These are phyloP conservation scores for Backusella morwellensis DNA, from an alignment of 192 early-diverging fungal species.

Conservation along the genomic window DNA sequence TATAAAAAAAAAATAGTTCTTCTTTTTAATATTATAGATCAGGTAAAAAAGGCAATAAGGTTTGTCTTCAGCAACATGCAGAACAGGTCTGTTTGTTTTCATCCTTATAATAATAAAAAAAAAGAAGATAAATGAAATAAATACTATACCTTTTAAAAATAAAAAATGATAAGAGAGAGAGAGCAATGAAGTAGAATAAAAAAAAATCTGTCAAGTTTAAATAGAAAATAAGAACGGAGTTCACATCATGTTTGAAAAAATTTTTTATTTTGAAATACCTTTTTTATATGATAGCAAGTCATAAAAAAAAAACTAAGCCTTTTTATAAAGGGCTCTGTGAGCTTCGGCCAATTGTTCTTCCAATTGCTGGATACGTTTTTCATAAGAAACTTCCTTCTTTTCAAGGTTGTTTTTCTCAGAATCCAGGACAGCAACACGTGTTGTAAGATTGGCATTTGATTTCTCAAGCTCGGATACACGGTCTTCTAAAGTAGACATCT, in stretches of 20 bases:
- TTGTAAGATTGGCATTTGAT: constrained; percentile 63
- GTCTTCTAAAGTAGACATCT: constrained; percentile 79
- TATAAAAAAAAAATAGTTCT: not conserved
- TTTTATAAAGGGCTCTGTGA: constrained; percentile 37
- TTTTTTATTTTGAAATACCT: not conserved
- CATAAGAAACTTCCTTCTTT: constrained; percentile 42
- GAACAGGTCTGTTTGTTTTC: constrained; percentile 18
- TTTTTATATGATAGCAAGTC: constrained; percentile 4
- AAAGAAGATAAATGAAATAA: not conserved
- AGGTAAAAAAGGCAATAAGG: not conserved
- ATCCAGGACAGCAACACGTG: constrained; percentile 48
- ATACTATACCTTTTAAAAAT: constrained; percentile 3
- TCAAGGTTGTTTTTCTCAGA: constrained; percentile 47
- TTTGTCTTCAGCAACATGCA: constrained; percentile 17
- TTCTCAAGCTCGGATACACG: constrained; percentile 79
- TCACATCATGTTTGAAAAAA: not conserved
- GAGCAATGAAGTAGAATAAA: not conserved
- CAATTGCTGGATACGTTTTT: constrained; percentile 46
- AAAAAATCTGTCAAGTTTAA: not conserved
- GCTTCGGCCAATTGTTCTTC: constrained; percentile 54
- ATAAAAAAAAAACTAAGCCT: constrained; percentile 2
- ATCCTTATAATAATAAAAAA: constrained; percentile 12
- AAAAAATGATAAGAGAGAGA: not conserved
- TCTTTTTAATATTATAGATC: not conserved
- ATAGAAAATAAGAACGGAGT: not conserved